Evolutionary conservation across 139 green algal species (phyloP), one percentile per base, ranked within the genome.

Genomic region (Pedinophyceae sp.): DNA sequence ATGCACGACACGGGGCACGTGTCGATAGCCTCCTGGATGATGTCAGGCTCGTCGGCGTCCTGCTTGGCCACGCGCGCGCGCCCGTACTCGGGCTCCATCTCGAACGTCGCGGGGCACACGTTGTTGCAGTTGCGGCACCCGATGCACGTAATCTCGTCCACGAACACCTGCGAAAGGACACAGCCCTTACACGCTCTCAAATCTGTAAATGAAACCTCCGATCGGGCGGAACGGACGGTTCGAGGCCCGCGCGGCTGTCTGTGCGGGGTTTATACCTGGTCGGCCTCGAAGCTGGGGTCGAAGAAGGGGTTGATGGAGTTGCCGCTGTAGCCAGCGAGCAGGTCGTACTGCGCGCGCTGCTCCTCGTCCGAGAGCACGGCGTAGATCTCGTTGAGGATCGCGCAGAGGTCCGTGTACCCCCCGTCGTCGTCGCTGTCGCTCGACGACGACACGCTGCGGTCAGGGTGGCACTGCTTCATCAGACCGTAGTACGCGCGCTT

Each of bases 1-100:
- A 71, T 71, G 54, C 64, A 71, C 28, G 60, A 39, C 16, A 71
- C 64, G 7, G 64, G 64, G 26, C 64, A 71, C 30, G 43, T 59
- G 48, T 71, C 53, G 22, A 71, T 63, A 13, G 64, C 57, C 29
- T 62, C 57, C 48, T 67, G 51, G 40, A 71, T 49, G 3, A 22
- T 48, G 22, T 61, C 50, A 27, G 57, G 30, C 23, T 25, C 27
- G 51, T 61, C 53, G 15, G 54, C 28, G 17, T 48, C 27, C 50
- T 69, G 62, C 6, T 24, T 39, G 22, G 25, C 43, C 30, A 50
- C 64, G 15, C 58, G 27, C 5, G 64, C 64, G 25, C 64, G 40
- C 26, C 64, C 64, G 50, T 60, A 58, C 2, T 68, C 61, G 43
- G 49, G 38, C 27, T 71, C 64, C 16, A 71, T 62, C 20, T 26